Base-by-base conservation (phyloP, 2,329 filamentous ascomycete genomes). In the Arthrobotrys iridis region DNA sequence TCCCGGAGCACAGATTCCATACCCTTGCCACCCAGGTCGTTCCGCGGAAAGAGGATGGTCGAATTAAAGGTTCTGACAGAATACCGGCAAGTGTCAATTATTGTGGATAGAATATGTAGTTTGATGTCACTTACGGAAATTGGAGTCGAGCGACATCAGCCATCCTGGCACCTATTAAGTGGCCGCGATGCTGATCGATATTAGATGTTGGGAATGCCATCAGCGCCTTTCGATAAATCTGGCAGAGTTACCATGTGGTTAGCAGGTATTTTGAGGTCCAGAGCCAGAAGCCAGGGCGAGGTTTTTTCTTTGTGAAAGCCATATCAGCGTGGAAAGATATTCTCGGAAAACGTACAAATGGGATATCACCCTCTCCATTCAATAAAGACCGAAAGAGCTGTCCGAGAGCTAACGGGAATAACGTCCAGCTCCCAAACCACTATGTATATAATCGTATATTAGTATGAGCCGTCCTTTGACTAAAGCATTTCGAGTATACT, bases 391-490 rank as follows among this genome's bases (percentile, higher is more conserved):
- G 62, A 26, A 74, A 74, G n/a, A 74, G 52, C 37, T 74, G 70
- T 35, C 55, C 62, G 5, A 57, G 28, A 20, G 70, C 60, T 4
- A 74, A 58, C 1, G 70, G 70, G 28, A 74, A 74, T 1, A 74
- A 45, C 6, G 66, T 24, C 70, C 70, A 74, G 11, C 60, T 66
- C 45, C 70, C 70, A 43, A 74, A 58, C 70, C 70, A 74, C 70
- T 74, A 33, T 3, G 30, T 33, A 30, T 7, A 58, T 62, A 62
- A 74, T 62, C 67, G 10, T 24, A 24, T 33, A 35, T 37, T 33
- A 62, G 8, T 26, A 13, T 40, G 28, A 63, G 18, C n/a, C 18
- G 20, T 4, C 1, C 8, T 8, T 7, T 18, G 22, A 7, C 22
- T 41, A 10, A 8, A 30, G 11, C 11, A 22, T 33, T 11, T 58